Percentiles rank a stretch among this genome's conserved stretches.
These are phyloP conservation scores for Eremochloa ophiuroides DNA, from an alignment of 176 grass and related monocot genomes.

Conservation along the genomic window DNA sequence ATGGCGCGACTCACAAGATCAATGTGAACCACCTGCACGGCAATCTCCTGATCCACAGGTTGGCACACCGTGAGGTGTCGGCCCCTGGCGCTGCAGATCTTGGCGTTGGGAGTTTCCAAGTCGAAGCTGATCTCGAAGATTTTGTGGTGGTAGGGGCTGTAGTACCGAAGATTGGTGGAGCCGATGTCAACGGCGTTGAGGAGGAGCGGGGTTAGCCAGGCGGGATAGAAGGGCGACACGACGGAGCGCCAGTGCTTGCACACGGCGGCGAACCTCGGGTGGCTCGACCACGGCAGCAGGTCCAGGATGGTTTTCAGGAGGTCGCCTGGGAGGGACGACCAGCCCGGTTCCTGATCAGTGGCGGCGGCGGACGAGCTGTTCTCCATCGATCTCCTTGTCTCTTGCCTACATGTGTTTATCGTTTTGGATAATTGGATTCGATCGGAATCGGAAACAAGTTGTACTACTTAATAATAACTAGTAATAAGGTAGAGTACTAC, in stretches of 20 bases:
- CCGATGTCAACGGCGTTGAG: neutral
- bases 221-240: neutral
- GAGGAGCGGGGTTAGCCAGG: neutral
- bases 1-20: neutral
- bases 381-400: too few relatives aligned
- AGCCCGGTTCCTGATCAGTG: neutral
- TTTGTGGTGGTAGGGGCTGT: conserved; percentile 26
- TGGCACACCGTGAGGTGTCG: neutral
- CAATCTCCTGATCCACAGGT: fast-evolving
- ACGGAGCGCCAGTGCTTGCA: neutral
- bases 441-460: too few relatives aligned
- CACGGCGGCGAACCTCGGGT: too few relatives aligned
- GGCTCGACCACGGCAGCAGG: too few relatives aligned
- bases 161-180: conserved; percentile 6
- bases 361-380: too few relatives aligned
- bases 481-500: too few relatives aligned
- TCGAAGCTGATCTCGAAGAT: neutral
- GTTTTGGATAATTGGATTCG: too few relatives aligned
- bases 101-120: neutral
- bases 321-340: neutral
- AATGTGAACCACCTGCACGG: fast-evolving
- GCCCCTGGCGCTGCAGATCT: neutral
- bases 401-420: too few relatives aligned
- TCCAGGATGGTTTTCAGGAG: too few relatives aligned
- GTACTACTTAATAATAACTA: too few relatives aligned